These are phyloP conservation scores for Diutina mesorugosa DNA, from an alignment of 1,139 yeast genomes.

Conservation along the genomic window DNA sequence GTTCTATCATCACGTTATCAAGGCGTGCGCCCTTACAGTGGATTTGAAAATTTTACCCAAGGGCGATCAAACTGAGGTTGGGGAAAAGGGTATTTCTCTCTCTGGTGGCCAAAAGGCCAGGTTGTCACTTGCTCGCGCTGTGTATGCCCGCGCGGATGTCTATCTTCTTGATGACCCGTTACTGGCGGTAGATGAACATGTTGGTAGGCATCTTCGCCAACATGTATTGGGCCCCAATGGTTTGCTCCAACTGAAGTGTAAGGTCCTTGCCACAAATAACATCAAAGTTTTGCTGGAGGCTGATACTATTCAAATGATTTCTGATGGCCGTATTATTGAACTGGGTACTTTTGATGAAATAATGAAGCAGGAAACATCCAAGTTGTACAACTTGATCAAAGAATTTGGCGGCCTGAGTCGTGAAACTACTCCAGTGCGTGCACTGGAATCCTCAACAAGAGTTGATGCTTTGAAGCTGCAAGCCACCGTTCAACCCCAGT, in stretches of 20 bases:
- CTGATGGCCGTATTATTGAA: slow-evolving; percentile 68
- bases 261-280: slow-evolving; percentile 78
- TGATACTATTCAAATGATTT: slow-evolving; percentile 56
- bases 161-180: slow-evolving; percentile 86
- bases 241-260: slow-evolving; percentile 61
- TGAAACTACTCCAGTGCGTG: not conserved
- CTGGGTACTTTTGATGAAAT: slow-evolving; percentile 57
- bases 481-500: not conserved
- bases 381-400: slow-evolving; percentile 47
- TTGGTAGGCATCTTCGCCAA: slow-evolving; percentile 54
- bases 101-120: slow-evolving; percentile 98
- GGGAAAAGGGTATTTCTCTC: slow-evolving; percentile 92
- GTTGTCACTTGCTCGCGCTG: slow-evolving; percentile 86
- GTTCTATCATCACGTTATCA: slow-evolving; percentile 66
- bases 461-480: slow-evolving; percentile 6
- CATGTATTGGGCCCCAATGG: slow-evolving; percentile 78
- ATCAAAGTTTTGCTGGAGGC: slow-evolving; percentile 78
- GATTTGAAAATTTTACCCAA: slow-evolving; percentile 73
- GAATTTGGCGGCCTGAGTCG: slow-evolving; percentile 46
- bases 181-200: slow-evolving; percentile 88
- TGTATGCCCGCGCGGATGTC: slow-evolving; percentile 87
- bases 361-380: slow-evolving; percentile 38
- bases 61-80: slow-evolving; percentile 86
- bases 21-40: slow-evolving; percentile 74
- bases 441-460: slow-evolving; percentile 7